Conservation (phyloP, 2,329 filamentous ascomycete species). For the Colletotrichum shisoi region DNA sequence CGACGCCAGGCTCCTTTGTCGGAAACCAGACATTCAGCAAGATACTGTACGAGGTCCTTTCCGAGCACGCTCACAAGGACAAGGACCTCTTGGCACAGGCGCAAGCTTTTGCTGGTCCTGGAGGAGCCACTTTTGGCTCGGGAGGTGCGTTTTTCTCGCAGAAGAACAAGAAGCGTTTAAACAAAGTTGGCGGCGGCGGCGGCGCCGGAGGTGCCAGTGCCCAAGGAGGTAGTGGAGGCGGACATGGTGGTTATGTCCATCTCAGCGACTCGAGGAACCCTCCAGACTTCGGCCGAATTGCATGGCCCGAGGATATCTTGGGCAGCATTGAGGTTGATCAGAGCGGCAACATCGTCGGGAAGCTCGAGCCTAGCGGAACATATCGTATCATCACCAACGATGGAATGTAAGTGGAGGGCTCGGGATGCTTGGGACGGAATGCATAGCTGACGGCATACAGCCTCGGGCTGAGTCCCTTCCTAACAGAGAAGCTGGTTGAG, state of each 20-base stretch:
- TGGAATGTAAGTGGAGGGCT: constrained; percentile 65
- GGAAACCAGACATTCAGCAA: constrained; percentile 67
- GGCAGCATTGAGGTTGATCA: constrained; percentile 72
- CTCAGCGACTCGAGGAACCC: constrained; percentile 70
- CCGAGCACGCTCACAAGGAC: constrained; percentile 64
- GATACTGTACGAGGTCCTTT: constrained; percentile 66
- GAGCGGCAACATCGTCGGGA: constrained; percentile 64
- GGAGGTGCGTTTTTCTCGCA: constrained; percentile 61
- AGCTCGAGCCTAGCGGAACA: constrained; percentile 67
- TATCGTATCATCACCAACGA: constrained; percentile 71
- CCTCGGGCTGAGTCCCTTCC: constrained; percentile 62
- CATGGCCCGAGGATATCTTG: constrained; percentile 74
- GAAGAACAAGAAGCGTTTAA: constrained; percentile 49
- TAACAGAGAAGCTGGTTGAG: constrained; percentile 63
- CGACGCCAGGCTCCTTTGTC: constrained; percentile 66
- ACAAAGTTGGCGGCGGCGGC: constrained; percentile 51
- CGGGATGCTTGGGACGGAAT: neutral
- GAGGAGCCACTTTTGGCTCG: constrained; percentile 61
- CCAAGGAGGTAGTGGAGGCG: constrained; percentile 69
- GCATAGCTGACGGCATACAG: constrained; percentile 48
- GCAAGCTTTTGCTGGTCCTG: constrained; percentile 66
- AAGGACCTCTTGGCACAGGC: constrained; percentile 65
- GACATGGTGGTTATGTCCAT: constrained; percentile 70
- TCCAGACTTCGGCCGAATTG: constrained; percentile 72
- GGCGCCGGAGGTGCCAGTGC: constrained; percentile 62